Conservation (phyloP, 2,329 filamentous ascomycete genomes). For the Rhynchosporium graminicola region DNA sequence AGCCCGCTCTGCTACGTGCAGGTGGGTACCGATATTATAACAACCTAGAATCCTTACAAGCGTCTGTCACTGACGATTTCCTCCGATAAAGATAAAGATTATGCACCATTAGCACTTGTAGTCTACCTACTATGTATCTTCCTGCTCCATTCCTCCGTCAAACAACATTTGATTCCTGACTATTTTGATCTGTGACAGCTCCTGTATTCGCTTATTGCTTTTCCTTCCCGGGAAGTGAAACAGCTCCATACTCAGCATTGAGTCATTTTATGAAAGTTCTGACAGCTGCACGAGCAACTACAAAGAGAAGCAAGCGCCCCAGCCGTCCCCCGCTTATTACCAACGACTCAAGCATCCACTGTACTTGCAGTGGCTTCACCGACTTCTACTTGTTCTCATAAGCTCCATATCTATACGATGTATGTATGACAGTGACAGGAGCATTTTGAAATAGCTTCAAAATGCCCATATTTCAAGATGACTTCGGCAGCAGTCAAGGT, state of each 20-base stretch:
- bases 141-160: too few species aligned
- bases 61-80: constrained; percentile 10
- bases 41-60: neutral
- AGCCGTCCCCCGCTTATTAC: constrained; percentile 25
- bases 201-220: neutral
- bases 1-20: too few species aligned
- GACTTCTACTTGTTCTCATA: constrained; percentile 1
- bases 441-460: constrained; percentile 30
- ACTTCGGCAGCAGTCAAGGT: constrained; percentile 44
- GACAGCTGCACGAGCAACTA: constrained; percentile 25
- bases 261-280: constrained; percentile 26
- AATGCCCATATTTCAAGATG: constrained; percentile 62
- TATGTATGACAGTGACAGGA: constrained; percentile 26
- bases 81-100: constrained; percentile 14
- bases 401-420: constrained; percentile 28
- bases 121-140: too few species aligned
- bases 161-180: too few species aligned
- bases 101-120: neutral
- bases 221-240: neutral
- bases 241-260: constrained; percentile 6
- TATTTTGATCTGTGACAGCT: neutral
- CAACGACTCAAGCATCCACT: constrained; percentile 21
- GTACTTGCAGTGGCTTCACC: constrained; percentile 20
- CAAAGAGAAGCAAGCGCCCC: constrained; percentile 13
- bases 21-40: too few species aligned